Conservation (phyloP, 306 rosid species). For the Carpinus fangiana region DNA sequence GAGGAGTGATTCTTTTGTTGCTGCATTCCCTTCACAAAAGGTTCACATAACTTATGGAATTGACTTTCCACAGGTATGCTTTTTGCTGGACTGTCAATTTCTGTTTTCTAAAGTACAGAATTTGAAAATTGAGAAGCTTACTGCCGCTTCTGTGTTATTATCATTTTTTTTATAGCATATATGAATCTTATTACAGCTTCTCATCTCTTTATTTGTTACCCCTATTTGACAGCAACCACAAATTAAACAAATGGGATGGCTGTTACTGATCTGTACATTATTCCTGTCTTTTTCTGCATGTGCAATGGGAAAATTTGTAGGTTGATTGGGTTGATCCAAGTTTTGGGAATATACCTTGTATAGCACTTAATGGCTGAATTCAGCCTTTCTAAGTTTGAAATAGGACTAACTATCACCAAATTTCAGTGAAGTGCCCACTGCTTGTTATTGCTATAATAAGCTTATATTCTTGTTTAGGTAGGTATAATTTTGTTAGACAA, state of each 20-base stretch:
- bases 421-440: neutral
- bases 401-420: slow-evolving; percentile 1
- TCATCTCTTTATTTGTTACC: neutral
- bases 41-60: slow-evolving; percentile 72
- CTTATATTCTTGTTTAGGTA: neutral
- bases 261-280: slow-evolving; percentile 15
- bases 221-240: slow-evolving; percentile 6
- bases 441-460: neutral
- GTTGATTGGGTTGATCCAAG: slow-evolving; percentile 14
- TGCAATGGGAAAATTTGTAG: slow-evolving; percentile 9
- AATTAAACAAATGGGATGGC: neutral
- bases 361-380: neutral
- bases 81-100: slow-evolving; percentile 10
- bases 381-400: slow-evolving; percentile 1
- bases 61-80: slow-evolving; percentile 69
- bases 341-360: slow-evolving; percentile 2
- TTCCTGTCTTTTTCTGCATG: slow-evolving; percentile 6
- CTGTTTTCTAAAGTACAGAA: neutral
- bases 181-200: neutral
- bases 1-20: slow-evolving; percentile 71
- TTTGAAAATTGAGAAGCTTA: slow-evolving; percentile 1
- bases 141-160: neutral
- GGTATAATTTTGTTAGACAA: neutral
- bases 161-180: neutral
- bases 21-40: slow-evolving; percentile 70